Evolutionary conservation across 2,329 filamentous ascomycete genomes (phyloP).

Genomic region (Rachicladosporium sp.): DNA sequence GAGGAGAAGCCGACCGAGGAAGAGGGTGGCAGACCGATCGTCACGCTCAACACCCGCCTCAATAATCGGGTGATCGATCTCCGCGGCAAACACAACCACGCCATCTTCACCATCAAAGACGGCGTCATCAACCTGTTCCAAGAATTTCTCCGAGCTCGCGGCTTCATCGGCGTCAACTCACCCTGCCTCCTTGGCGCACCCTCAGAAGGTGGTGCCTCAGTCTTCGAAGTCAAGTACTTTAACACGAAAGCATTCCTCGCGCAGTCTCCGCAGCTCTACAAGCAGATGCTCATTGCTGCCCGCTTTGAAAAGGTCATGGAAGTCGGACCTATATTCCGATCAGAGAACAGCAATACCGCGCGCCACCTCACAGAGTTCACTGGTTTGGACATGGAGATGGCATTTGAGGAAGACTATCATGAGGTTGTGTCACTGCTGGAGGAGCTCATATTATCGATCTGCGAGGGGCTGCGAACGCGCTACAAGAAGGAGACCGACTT

Average conservation of each 20-base stretch:
- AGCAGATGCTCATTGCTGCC: conserved; percentile 74
- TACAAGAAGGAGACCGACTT: conserved; percentile 62
- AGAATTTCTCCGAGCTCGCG: conserved; percentile 62
- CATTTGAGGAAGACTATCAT: conserved; percentile 65
- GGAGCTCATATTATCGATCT: conserved; percentile 64
- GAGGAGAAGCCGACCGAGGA: conserved; percentile 37
- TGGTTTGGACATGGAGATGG: conserved; percentile 82
- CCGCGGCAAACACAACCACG: conserved; percentile 79
- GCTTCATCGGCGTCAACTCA: conserved; percentile 76
- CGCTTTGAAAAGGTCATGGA: conserved; percentile 67
- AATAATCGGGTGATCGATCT: conserved; percentile 92
- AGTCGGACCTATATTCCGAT: conserved; percentile 70
- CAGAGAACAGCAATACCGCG: conserved; percentile 76
- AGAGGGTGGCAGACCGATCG: conserved; percentile 50
- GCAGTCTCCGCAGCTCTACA: conserved; percentile 75
- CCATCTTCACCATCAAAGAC: conserved; percentile 61
- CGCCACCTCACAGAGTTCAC: conserved; percentile 83
- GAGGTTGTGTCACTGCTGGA: conserved; percentile 65
- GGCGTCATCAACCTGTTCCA: conserved; percentile 59
- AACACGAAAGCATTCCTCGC: conserved; percentile 68
- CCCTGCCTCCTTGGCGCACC: conserved; percentile 82
- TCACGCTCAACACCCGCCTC: conserved; percentile 71
- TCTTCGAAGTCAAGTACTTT: conserved; percentile 86
- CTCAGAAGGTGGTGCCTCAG: conserved; percentile 84
- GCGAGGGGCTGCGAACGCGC: conserved; percentile 55